phyloP scores from a whole-genome alignment of 371 early-diverging fungal species.

The Chytridiales sp. region DNA sequence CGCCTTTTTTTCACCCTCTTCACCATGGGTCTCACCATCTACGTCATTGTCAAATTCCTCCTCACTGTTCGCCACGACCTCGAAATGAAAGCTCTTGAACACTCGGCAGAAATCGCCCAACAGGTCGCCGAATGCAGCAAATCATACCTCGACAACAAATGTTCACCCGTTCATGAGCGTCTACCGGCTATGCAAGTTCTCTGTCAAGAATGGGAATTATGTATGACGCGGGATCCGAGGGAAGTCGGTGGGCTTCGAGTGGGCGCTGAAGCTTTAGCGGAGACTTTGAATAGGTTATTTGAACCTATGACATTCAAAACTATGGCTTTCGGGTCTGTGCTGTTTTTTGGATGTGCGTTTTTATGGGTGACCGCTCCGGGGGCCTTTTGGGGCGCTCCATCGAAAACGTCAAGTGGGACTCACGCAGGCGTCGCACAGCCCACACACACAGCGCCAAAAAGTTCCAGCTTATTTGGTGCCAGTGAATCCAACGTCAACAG shows the following conservation, averaged over 20 bases:
- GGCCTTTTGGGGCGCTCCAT: too few relatives aligned
- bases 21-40: slow-evolving; percentile 47
- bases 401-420: too few relatives aligned
- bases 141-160: slow-evolving; percentile 72
- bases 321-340: slow-evolving; percentile 54
- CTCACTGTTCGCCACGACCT: slow-evolving; percentile 66
- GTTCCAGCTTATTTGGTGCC: too few relatives aligned
- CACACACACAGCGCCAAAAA: too few relatives aligned
- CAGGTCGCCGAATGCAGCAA: slow-evolving; percentile 68
- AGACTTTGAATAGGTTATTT: slow-evolving; percentile 74
- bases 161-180: slow-evolving; percentile 61
- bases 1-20: slow-evolving; percentile 28
- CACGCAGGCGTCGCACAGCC: too few relatives aligned
- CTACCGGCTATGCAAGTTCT: slow-evolving; percentile 76
- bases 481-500: too few relatives aligned
- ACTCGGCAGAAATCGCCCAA: slow-evolving; percentile 57
- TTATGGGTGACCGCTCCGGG: slow-evolving; percentile 35
- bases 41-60: slow-evolving; percentile 60
- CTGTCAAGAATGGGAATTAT: slow-evolving; percentile 77
- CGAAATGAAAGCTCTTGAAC: slow-evolving; percentile 64
- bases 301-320: slow-evolving; percentile 82
- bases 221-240: slow-evolving; percentile 74
- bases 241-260: slow-evolving; percentile 66
- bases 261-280: slow-evolving; percentile 78
- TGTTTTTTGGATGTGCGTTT: slow-evolving; percentile 37